Evolutionary conservation across 1,284 basidiomycete species (phyloP), one percentile per base, ranked within the genome.

Genomic region (Leccinum pachyderme): DNA sequence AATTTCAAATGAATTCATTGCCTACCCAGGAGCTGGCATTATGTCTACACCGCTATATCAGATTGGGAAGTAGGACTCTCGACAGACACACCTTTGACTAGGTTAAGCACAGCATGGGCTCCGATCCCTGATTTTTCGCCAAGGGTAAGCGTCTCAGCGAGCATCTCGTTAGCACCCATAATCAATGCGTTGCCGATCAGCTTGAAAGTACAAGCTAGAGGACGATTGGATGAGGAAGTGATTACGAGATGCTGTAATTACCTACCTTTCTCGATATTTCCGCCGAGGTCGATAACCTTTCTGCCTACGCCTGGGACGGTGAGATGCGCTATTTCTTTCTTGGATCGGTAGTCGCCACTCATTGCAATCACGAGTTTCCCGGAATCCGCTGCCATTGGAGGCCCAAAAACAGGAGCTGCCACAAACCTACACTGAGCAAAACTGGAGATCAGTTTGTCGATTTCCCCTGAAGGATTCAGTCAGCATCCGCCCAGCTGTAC

Each of bases 101-200:
- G 76, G 45, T 77, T 73, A 47, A 81, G 75, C 12, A 87, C 76
- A 15, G 81, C 76, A 9, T 81, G 77, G 2, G 84, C 75, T 4
- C 84, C 87, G 22, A 95, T 87, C 15, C 92, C 93, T 0, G 89
- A 80, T 71, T 93, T 93, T 66, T 93, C 90, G 2, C 87, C 87
- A 15, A 95, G 79, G 4, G 93, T 95, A 68, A 90, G 86, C 35
- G 81, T 79, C 73, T 95, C 93, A 1, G 87, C 83, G 22, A 95
- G 77, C 33, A 95, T 76, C 68, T 95, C 93, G 53, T 94, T 77
- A 46, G 81, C 76, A 9, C 86, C 84, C 44, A 89, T 70, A 53
- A 89, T 82, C 72, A 89, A 73, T 0, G 85, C 83, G 61, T 90
- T 90, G 11, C 86, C 87, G 47, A 92, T 85, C 53, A 91, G 77